Percentiles rank a stretch among this genome's conserved stretches.
phyloP scores from a whole-genome alignment of 495 filamentous ascomycete genomes.

The Talaromyces stipitatus region DNA sequence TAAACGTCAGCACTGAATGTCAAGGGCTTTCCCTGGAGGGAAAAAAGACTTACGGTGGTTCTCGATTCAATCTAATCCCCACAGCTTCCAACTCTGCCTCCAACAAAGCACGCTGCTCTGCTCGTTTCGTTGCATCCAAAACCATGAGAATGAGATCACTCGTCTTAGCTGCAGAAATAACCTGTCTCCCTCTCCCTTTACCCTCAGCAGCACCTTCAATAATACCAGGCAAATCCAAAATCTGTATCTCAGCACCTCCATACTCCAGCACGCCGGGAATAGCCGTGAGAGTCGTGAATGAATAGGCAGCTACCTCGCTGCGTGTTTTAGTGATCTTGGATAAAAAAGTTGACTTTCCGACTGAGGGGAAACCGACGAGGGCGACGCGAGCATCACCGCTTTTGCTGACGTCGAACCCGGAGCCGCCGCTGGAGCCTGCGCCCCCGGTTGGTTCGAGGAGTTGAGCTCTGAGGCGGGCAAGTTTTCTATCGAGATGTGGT shows the following conservation, averaged over 20 bases:
- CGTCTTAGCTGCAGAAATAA: constrained; percentile 98
- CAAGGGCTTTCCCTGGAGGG: not conserved
- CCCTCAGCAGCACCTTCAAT: constrained; percentile 97
- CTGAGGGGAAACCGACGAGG: constrained; percentile 94
- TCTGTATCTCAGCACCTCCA: constrained; percentile 95
- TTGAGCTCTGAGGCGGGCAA: constrained; percentile 89
- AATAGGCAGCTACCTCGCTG: constrained; percentile 91
- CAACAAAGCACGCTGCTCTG: constrained; percentile 83
- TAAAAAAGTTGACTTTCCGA: constrained; percentile 97
- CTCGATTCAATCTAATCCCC: constrained; percentile 86
- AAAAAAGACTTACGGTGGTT: constrained; percentile 66
- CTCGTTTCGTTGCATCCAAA: constrained; percentile 92
- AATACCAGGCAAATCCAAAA: constrained; percentile 96
- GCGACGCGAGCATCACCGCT: constrained; percentile 96
- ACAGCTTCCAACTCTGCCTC: constrained; percentile 95
- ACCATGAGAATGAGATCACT: constrained; percentile 97
- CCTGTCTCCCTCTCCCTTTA: constrained; percentile 91
- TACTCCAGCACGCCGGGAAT: constrained; percentile 98
- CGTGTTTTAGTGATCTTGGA: constrained; percentile 99
- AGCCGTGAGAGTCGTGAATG: constrained; percentile 95
- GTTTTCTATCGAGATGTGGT: constrained; percentile 55
- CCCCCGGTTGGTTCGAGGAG: constrained; percentile 86
- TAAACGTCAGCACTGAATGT: constrained; percentile 10
- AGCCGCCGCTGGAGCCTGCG: constrained; percentile 59
- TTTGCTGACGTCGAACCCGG: constrained; percentile 96